Evolutionary conservation across 148 eudicot species (phyloP), one percentile per base, ranked within the genome.

Genomic region (Amaranthus cruentus): DNA sequence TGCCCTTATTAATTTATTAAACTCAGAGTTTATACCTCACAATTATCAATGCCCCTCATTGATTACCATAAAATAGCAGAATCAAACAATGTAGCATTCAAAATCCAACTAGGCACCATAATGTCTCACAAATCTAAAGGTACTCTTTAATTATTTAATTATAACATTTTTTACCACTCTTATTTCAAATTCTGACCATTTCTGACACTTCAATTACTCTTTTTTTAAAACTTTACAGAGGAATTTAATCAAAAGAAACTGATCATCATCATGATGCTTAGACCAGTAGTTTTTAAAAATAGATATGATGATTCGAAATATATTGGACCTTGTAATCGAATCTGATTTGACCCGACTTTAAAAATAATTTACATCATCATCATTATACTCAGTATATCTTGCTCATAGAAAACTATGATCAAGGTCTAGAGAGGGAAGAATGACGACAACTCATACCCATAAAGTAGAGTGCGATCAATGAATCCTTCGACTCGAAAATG

Each of bases 41-140:
- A 75, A 56, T 55, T 56, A 48, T 60, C 82, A 63, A 79, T n/a
- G 43, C 56, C 4, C 70, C 65, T 49, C 53, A 63, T 69, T 79
- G 44, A 79, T 69, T 79, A 46, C 78, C 46, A 65, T 11, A 52
- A 59, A 55, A 73, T 70, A 64, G 48, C 62, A 75, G 50, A 80
- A 70, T 57, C 82, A 74, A 79, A 79, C 82, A 75, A 75, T 58
- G 75, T 79, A 79, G 72, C 78, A 79, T 80, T 80, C 82, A 80
- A 80, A 79, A 65, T 64, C 51, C 60, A 77, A 72, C 71, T 28
- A 57, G n/a, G 55, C 65, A 62, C 79, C 64, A 76, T 76, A 50
- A 69, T 68, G 13, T 62, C 66, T 65, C 72, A 73, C 77, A 67
- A 46, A 73, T 68, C 69, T 68, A n/a, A 67, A 78, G 73, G 68